phyloP scores from a whole-genome alignment of 176 grass and related monocot species.

The Cenchrus purpureus region DNA sequence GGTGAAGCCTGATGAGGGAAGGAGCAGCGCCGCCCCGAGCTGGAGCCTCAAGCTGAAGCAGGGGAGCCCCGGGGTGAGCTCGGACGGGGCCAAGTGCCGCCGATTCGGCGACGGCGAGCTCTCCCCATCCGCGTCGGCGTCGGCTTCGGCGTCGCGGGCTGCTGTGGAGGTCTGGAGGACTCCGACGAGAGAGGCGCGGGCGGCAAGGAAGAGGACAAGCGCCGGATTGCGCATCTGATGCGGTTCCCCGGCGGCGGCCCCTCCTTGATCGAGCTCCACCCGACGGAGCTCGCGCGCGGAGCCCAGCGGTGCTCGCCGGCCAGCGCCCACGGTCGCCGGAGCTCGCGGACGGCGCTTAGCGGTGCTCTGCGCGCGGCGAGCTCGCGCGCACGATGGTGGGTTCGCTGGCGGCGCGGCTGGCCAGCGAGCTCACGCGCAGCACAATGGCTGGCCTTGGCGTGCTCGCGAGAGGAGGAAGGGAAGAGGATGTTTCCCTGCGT shows the following conservation, averaged over 20 bases:
- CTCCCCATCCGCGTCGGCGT: conserved; percentile 44
- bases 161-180: conserved; percentile 29
- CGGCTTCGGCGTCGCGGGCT: conserved; percentile 37
- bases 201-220: conserved; percentile 60
- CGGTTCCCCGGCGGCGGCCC: not conserved
- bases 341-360: no score
- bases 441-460: no score
- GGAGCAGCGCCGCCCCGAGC: conserved; percentile 26
- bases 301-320: no score
- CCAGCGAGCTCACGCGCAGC: no score
- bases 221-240: conserved; percentile 70
- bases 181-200: conserved; percentile 33
- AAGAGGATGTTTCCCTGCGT: no score
- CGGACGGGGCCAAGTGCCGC: conserved; percentile 56
- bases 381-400: no score
- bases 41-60: conserved; percentile 85
- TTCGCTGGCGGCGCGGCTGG: no score
- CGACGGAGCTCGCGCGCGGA: no score
- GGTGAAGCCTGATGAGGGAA: conserved; percentile 58
- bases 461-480: no score
- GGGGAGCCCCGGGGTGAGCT: conserved; percentile 17
- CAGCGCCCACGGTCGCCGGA: no score
- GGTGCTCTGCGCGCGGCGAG: no score
- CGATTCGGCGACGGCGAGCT: conserved; percentile 55
- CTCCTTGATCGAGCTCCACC: no score